Evolutionary conservation across 2,329 filamentous ascomycete species (phyloP).

Genomic region (Blastomyces silverae): DNA sequence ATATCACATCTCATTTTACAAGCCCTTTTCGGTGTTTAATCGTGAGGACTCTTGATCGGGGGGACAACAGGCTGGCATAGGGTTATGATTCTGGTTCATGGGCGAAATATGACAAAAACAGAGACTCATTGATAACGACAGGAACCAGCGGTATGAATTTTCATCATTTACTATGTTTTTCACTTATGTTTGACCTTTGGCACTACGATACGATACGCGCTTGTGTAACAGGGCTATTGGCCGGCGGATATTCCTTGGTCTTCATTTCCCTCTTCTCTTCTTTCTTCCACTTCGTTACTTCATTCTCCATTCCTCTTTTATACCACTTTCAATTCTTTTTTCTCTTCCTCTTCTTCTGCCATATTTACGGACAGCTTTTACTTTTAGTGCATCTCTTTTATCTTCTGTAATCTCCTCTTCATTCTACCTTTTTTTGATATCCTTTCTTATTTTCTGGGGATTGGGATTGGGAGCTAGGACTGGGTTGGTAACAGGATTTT

Average conservation of each 20-base stretch:
- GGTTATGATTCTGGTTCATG: neutral
- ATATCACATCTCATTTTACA: neutral
- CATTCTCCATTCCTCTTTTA: neutral
- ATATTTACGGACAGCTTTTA: neutral
- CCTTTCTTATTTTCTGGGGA: neutral
- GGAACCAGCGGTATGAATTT: neutral
- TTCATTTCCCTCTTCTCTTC: neutral
- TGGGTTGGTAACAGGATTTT: neutral
- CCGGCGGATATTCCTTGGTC: neutral
- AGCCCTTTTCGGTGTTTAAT: neutral
- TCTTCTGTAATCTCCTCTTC: neutral
- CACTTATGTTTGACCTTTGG: neutral
- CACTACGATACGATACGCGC: neutral
- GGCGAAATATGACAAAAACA: neutral
- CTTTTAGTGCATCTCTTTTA: neutral
- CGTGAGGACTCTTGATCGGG: neutral
- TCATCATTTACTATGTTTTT: neutral
- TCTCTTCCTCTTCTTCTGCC: neutral
- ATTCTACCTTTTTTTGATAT: neutral
- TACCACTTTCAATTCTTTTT: neutral
- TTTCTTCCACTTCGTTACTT: neutral
- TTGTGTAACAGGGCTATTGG: neutral
- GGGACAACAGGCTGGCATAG: neutral
- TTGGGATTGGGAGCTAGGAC: neutral
- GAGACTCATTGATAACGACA: neutral